Conservation (phyloP, 768 basidiomycete species). For the Tephrocybe sp. region DNA sequence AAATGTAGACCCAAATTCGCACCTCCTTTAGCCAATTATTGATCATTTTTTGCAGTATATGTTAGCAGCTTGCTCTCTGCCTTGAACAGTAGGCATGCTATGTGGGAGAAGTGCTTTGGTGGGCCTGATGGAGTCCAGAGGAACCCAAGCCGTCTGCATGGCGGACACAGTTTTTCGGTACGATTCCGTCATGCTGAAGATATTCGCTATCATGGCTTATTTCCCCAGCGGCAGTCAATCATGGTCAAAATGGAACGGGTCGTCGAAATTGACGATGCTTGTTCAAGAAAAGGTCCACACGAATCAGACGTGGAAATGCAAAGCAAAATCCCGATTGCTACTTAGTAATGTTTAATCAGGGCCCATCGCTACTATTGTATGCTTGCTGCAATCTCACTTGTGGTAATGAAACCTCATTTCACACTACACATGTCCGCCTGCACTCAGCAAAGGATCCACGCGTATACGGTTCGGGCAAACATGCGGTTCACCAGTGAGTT, state of each 20-base stretch:
- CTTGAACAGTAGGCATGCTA: neutral
- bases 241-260: neutral
- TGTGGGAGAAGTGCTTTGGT: neutral
- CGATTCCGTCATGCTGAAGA: neutral
- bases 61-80: neutral
- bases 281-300: neutral
- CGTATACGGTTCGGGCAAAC: no score
- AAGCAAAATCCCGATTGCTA: neutral
- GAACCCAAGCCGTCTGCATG: neutral
- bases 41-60: neutral
- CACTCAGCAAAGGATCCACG: no score
- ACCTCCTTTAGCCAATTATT: no score
- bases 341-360: no score
- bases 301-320: neutral
- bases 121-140: neutral
- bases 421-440: no score
- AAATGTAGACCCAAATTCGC: neutral
- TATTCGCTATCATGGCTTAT: neutral
- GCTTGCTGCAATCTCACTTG: no score
- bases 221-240: neutral
- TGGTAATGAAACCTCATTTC: no score
- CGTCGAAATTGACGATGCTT: neutral
- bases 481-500: no score
- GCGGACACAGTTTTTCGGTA: neutral
- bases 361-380: no score